Evolutionary conservation across 345 rosid genomes (phyloP).

Genomic region (Acer saccharum): DNA sequence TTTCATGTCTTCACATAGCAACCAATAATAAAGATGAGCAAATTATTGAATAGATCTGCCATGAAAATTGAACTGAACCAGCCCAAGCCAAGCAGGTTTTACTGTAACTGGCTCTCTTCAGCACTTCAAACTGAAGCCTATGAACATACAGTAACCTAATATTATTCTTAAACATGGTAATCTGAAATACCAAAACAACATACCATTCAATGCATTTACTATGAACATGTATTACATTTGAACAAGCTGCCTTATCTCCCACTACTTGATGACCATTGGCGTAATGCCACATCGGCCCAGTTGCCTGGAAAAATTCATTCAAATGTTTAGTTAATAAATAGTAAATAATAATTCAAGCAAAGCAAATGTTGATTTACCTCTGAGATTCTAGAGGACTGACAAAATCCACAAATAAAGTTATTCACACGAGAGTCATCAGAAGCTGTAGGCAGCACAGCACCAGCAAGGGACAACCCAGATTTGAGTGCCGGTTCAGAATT

Average conservation of each 20-base stretch:
- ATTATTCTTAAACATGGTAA: neutral
- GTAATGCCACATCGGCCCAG: constrained; percentile 80
- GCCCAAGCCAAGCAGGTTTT: neutral
- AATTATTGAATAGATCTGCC: neutral
- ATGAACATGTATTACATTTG: constrained; percentile 73
- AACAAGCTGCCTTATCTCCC: constrained; percentile 44
- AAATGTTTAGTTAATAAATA: neutral
- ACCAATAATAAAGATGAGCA: constrained; percentile 3
- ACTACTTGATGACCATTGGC: constrained; percentile 47
- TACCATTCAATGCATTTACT: constrained; percentile 82
- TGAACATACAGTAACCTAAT: constrained; percentile 2
- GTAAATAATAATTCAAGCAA: neutral
- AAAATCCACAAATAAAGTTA: constrained; percentile 62
- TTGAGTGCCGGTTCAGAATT: constrained; percentile 15
- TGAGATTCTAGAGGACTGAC: constrained; percentile 56
- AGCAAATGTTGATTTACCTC: constrained; percentile 42
- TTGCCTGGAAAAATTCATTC: constrained; percentile 39
- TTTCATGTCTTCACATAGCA: neutral
- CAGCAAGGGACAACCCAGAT: constrained; percentile 9
- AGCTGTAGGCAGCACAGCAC: constrained; percentile 17
- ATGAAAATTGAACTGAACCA: neutral
- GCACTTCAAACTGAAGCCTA: constrained; percentile 3
- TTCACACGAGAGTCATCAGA: constrained; percentile 23
- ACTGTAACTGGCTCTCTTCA: neutral
- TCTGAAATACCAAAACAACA: constrained; percentile 5